phyloP scores from a whole-genome alignment of 306 rosid genomes.

The Quercus variabilis region DNA sequence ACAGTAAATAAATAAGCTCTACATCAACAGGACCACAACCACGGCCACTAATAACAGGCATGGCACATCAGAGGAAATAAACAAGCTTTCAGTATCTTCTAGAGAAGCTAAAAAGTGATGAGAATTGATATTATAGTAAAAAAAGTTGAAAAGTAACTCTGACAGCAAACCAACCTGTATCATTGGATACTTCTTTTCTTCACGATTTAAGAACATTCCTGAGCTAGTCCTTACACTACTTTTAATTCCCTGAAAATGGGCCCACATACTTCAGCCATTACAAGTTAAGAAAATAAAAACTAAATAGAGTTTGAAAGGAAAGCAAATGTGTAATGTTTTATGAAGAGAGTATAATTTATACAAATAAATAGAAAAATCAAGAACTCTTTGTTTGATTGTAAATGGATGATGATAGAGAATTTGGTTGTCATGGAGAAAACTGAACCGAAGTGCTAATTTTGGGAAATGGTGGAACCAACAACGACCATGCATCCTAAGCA shows the following conservation, averaged over 20 bases:
- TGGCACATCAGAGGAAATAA: neutral
- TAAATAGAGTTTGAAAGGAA: neutral
- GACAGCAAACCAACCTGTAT: constrained; percentile 50
- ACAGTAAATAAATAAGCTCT: neutral
- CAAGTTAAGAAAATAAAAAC: neutral
- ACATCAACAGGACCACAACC: neutral
- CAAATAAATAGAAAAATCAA: neutral
- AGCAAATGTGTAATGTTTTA: neutral
- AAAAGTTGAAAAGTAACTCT: neutral
- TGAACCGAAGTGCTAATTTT: too few relatives aligned
- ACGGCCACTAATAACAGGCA: too few relatives aligned
- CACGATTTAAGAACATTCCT: constrained; percentile 77
- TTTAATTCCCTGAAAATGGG: constrained; percentile 67
- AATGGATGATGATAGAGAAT: neutral
- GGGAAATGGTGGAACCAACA: too few relatives aligned
- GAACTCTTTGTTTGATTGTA: neutral
- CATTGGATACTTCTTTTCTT: constrained; percentile 76
- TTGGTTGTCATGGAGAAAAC: neutral
- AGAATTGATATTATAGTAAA: neutral
- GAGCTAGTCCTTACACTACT: constrained; percentile 94
- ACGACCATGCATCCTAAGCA: too few relatives aligned
- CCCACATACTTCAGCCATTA: constrained; percentile 8
- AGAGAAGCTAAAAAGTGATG: neutral
- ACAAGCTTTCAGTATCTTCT: neutral
- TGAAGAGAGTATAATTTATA: constrained; percentile 1